These are phyloP conservation scores for Fusarium clavum DNA, from an alignment of 2,329 filamentous ascomycete species.

Conservation along the genomic window DNA sequence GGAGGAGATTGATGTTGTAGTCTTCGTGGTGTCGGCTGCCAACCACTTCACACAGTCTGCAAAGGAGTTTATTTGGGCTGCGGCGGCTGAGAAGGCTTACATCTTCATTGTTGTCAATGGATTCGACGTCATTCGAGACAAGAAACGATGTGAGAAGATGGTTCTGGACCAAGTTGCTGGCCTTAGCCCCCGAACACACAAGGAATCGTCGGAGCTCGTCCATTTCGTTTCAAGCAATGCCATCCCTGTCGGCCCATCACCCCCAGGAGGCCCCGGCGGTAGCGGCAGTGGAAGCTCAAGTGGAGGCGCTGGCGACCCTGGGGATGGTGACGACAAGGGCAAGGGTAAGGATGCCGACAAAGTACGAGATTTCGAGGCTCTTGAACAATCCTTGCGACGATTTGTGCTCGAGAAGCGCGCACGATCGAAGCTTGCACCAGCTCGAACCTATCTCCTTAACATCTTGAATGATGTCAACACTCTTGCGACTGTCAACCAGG, in stretches of 20 bases:
- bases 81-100: slow-evolving; percentile 96
- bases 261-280: slow-evolving; percentile 66
- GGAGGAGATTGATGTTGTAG: slow-evolving; percentile 98
- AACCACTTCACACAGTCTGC: slow-evolving; percentile 98
- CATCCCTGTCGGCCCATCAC: slow-evolving; percentile 77
- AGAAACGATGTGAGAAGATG: slow-evolving; percentile 89
- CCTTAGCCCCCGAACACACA: slow-evolving; percentile 92
- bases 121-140: slow-evolving; percentile 93
- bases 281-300: slow-evolving; percentile 65
- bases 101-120: slow-evolving; percentile 99
- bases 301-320: slow-evolving; percentile 67
- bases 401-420: slow-evolving; percentile 97
- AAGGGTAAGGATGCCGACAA: slow-evolving; percentile 93
- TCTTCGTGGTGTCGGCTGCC: slow-evolving; percentile 96
- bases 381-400: slow-evolving; percentile 88
- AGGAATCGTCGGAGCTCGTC: slow-evolving; percentile 91
- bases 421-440: slow-evolving; percentile 93
- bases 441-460: slow-evolving; percentile 94
- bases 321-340: slow-evolving; percentile 70
- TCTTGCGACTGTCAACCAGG: slow-evolving; percentile 86
- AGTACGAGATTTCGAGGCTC: slow-evolving; percentile 85
- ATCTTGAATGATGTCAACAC: slow-evolving; percentile 88
- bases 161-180: slow-evolving; percentile 89
- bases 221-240: slow-evolving; percentile 99
- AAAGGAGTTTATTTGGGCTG: slow-evolving; percentile 97